Conservation (phyloP, 495 filamentous ascomycete species). For the Trichocladium antarcticum region DNA sequence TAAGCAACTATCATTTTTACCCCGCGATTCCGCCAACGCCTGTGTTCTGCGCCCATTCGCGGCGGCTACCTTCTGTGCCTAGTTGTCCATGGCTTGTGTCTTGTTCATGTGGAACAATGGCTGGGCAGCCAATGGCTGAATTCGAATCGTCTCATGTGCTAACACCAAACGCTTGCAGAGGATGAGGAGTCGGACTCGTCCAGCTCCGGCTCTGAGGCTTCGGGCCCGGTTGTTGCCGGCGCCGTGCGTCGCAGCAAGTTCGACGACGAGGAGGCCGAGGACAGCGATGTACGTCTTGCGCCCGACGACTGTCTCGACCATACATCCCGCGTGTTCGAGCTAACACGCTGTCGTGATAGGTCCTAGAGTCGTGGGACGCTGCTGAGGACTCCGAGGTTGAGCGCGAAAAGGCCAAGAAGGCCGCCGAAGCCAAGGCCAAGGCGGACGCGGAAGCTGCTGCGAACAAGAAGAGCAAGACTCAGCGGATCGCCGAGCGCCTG, state of each 20-base stretch:
- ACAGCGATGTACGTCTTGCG: slow-evolving; percentile 56
- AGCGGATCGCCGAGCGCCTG: slow-evolving; percentile 73
- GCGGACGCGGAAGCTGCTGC: slow-evolving; percentile 84
- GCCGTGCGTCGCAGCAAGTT: slow-evolving; percentile 53
- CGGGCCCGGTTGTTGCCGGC: slow-evolving; percentile 44
- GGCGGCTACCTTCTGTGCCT: no score
- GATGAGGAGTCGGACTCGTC: slow-evolving; percentile 63
- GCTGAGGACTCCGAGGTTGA: slow-evolving; percentile 96
- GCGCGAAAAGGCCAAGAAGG: slow-evolving; percentile 84
- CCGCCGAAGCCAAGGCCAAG: slow-evolving; percentile 75
- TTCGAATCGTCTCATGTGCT: slow-evolving; percentile 14
- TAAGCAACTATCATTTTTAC: slow-evolving; percentile 20
- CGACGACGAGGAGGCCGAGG: slow-evolving; percentile 84
- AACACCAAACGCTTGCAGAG: slow-evolving; percentile 26
- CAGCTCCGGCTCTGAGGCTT: slow-evolving; percentile 48
- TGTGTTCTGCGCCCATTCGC: no score
- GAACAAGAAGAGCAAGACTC: slow-evolving; percentile 78
- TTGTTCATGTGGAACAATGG: no score
- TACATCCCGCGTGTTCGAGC: slow-evolving; percentile 1
- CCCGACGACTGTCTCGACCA: not conserved
- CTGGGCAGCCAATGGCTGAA: no score
- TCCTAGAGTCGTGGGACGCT: slow-evolving; percentile 94
- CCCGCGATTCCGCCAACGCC: slow-evolving; percentile 14
- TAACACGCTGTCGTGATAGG: slow-evolving; percentile 37
- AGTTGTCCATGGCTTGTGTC: no score